Conservation (phyloP, 2,329 filamentous ascomycete genomes). For the Aspergillus floridensis region DNA sequence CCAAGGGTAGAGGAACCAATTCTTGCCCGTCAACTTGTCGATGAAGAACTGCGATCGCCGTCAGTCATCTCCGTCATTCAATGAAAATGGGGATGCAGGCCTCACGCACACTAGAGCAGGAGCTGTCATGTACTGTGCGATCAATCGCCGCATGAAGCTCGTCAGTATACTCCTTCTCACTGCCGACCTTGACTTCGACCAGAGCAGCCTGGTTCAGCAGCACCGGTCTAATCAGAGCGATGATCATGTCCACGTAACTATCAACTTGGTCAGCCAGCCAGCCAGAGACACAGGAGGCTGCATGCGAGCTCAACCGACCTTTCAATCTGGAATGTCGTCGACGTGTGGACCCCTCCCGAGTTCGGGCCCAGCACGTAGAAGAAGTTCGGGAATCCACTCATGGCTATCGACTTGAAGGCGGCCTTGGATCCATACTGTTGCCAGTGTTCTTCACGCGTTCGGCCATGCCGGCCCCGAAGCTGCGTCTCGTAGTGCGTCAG, state of each 20-base stretch:
- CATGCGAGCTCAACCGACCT: slow-evolving; percentile 5
- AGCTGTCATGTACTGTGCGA: slow-evolving; percentile 10
- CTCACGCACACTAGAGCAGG: neutral
- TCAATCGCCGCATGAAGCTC: slow-evolving; percentile 12
- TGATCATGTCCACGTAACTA: slow-evolving; percentile 15
- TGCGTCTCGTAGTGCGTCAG: slow-evolving; percentile 10
- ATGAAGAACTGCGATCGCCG: slow-evolving; percentile 17
- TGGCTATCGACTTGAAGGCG: slow-evolving; percentile 22
- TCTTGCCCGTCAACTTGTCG: slow-evolving; percentile 17
- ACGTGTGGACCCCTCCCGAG: slow-evolving; percentile 16
- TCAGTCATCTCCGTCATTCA: neutral
- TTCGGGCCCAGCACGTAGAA: slow-evolving; percentile 25
- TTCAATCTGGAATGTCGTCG: slow-evolving; percentile 17
- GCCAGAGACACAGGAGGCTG: neutral
- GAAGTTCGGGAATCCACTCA: slow-evolving; percentile 25
- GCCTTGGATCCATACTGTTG: slow-evolving; percentile 17
- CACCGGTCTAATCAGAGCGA: slow-evolving; percentile 16
- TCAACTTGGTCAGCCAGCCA: neutral
- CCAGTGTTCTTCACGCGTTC: slow-evolving; percentile 19
- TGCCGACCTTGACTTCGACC: slow-evolving; percentile 17
- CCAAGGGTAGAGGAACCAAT: slow-evolving; percentile 25
- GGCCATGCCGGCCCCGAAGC: slow-evolving; percentile 11
- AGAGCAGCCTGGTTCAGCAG: slow-evolving; percentile 7
- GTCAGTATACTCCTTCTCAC: slow-evolving; percentile 12
- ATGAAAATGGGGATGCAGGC: too few relatives aligned